phyloP scores from a whole-genome alignment of 129 eudicot species.

The Oenanthe sinensis region DNA sequence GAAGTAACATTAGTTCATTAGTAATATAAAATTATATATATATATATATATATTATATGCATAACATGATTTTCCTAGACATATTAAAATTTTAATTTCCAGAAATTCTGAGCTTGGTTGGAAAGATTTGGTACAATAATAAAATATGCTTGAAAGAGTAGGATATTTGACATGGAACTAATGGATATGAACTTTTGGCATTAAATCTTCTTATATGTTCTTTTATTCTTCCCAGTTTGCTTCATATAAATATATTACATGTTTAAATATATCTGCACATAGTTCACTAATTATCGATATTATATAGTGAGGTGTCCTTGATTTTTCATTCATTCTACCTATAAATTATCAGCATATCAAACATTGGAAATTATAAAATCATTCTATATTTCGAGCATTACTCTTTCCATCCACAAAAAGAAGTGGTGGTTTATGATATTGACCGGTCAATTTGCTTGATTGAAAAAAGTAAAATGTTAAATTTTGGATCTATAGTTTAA shows the following conservation, averaged over 20 bases:
- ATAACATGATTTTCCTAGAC: neutral
- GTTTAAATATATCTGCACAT: neutral
- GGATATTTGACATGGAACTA: neutral
- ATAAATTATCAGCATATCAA: neutral
- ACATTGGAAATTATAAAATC: neutral
- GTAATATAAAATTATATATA: neutral
- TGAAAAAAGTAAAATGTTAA: neutral
- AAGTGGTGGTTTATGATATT: neutral
- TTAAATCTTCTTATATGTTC: neutral
- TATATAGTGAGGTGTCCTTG: neutral
- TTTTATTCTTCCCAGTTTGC: neutral
- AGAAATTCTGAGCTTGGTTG: neutral
- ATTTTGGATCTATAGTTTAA: neutral
- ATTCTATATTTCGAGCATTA: neutral
- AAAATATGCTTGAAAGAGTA: neutral
- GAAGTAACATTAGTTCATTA: neutral
- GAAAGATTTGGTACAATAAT: neutral
- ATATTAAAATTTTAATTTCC: neutral
- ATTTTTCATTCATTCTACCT: neutral
- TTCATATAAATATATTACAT: neutral
- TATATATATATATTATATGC: neutral
- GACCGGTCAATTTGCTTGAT: neutral
- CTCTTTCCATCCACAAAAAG: neutral
- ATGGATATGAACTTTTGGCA: neutral
- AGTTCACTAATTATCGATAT: neutral